Conservation (phyloP, 192 early-diverging fungal genomes). For the Coemansia sp. region DNA sequence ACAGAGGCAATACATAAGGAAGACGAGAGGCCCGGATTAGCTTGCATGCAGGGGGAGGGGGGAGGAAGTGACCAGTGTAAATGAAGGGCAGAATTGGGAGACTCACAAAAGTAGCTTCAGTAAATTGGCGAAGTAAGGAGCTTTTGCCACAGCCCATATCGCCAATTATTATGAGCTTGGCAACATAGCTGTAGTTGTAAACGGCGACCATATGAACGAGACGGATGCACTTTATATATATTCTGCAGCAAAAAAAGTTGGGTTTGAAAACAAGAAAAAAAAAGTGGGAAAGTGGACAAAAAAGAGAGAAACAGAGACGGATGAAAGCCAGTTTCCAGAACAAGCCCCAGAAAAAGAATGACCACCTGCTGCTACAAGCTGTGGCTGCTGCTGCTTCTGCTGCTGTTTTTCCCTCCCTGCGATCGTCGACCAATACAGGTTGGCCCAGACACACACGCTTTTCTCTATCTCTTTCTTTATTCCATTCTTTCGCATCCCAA, state of each 20-base stretch:
- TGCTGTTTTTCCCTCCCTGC: neutral
- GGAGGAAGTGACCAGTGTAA: neutral
- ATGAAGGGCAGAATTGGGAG: neutral
- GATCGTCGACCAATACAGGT: too few relatives aligned
- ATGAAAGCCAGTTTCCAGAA: neutral
- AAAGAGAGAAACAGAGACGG: neutral
- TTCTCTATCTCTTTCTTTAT: neutral
- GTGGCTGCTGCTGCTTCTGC: too few relatives aligned
- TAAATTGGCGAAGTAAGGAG: slow-evolving; percentile 55
- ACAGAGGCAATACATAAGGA: slow-evolving; percentile 10
- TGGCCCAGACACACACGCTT: too few relatives aligned
- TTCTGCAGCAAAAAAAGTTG: slow-evolving; percentile 1
- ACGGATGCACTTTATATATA: neutral
- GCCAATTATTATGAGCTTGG: slow-evolving; percentile 58
- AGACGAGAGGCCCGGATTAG: neutral
- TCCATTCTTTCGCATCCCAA: too few relatives aligned
- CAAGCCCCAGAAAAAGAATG: neutral
- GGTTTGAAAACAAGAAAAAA: neutral
- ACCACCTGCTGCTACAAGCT: neutral
- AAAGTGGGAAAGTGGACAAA: neutral
- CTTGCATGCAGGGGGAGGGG: neutral
- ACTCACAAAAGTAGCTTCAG: slow-evolving; percentile 54
- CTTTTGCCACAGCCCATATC: slow-evolving; percentile 60
- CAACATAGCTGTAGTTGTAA: slow-evolving; percentile 57
- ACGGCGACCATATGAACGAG: slow-evolving; percentile 41